Base-by-base conservation (phyloP, 352 stramenopile species). In the Phytopythium oedochilum region DNA sequence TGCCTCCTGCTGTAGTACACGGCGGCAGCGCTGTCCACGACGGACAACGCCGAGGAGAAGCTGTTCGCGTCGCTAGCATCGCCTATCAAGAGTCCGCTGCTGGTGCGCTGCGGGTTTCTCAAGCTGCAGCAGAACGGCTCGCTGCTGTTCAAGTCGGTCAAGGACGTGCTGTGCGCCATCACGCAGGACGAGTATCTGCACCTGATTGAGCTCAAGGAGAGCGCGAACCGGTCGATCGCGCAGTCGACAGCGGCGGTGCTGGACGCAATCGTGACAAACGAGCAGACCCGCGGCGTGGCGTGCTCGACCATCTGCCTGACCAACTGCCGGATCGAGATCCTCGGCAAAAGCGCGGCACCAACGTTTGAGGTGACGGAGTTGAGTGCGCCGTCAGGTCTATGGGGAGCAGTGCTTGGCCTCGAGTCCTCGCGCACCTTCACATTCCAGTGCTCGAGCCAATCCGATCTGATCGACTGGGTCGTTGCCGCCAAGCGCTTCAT, bases 401-500 rank as follows among this genome's bases (percentile, higher is more conserved):
- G 90, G 28, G 71, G 79, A 59, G 78, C 59, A 44, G 75, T 92
- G 63, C 77, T 92, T 45, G 63, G 78, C 31, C 71, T 88, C 25
- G 83, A 83, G 32, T 64, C 63, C 3, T 81, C 74, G 12, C 77
- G 80, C 54, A 88, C 81, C 39, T 75, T 92, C 58, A 85, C 74
- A 20, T 94, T 94, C 62, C 80, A 94, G 64, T 94, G 83, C 59
- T 55, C 75, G n/a, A 88, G 52, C 52, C 83, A 92, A 48, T 78
- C 62, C 48, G 81, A 94, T 49, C 57, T 94, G 5, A 79, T 94
- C 57, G 83, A 91, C 44, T 94, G 83, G 83, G 75, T 92, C 20
- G 79, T 94, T 20, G 78, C 81, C 9, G 75, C 79, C 34, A 86
- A 90, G 63, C 70, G 60, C 17, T 86, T 92, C 46, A 80, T 90